phyloP scores from a whole-genome alignment of 108 stramenopile genomes.

The Cyclotella choctawhatcheeana region DNA sequence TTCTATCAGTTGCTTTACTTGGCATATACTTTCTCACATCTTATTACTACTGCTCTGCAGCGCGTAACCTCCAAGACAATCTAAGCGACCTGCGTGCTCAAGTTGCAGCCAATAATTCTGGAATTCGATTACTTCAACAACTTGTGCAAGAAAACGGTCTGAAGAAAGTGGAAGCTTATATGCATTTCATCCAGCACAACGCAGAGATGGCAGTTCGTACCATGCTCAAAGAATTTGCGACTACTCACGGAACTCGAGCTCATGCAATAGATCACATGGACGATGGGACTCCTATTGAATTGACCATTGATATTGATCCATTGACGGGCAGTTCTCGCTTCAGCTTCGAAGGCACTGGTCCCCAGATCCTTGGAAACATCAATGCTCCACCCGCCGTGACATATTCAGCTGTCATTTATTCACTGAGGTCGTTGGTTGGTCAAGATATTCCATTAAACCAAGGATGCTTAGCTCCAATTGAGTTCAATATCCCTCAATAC shows the following conservation, averaged over 20 bases:
- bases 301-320: constrained; percentile 89
- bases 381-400: constrained; percentile 99
- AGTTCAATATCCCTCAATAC: constrained; percentile 88
- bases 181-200: constrained; percentile 96
- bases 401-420: constrained; percentile 97
- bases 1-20: neutral
- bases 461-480: constrained; percentile 95
- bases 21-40: too few relatives aligned
- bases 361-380: constrained; percentile 94
- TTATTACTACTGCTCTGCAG: neutral
- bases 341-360: constrained; percentile 98
- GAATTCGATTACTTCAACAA: constrained; percentile 84
- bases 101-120: constrained; percentile 97
- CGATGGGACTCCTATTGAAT: constrained; percentile 95
- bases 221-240: constrained; percentile 91
- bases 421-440: constrained; percentile 91
- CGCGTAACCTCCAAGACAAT: constrained; percentile 95
- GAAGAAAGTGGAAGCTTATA: constrained; percentile 92
- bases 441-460: constrained; percentile 98
- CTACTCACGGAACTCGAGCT: constrained; percentile 62
- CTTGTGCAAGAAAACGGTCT: constrained; percentile 91
- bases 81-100: constrained; percentile 96
- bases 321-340: constrained; percentile 83
- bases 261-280: constrained; percentile 95
- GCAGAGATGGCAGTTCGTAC: constrained; percentile 93